Evolutionary conservation across 768 basidiomycete species (phyloP), one percentile per base, ranked within the genome.

Genomic region (Pleurotus djamor): DNA sequence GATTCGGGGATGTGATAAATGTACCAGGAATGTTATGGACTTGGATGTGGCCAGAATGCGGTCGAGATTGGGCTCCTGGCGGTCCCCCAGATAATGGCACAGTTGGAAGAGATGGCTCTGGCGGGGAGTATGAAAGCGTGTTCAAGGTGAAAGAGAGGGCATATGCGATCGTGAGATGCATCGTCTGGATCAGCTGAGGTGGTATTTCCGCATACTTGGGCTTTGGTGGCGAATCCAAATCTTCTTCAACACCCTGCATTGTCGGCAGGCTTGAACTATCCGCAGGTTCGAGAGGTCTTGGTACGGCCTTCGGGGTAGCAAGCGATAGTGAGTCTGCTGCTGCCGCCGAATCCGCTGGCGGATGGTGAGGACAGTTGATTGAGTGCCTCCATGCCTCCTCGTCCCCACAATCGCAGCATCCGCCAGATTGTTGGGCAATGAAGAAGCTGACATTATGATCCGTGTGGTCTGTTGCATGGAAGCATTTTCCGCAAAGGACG

Each of bases 401-500:
- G 67, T 98, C 96, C 13, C 94, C 94, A 66, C 96, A 98, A 72
- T 98, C 95, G 68, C 97, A 99, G 65, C 92, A 95, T 4, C 94
- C 92, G 5, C 94, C 91, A 0, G 91, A 88, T 65, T 97, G 94
- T 59, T 92, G 92, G 6, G 91, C 88, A 64, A 96, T 90, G 72
- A 92, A 94, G 76, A 98, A 96, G 60, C 90, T 89, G 65, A 98
- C 87, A 63, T 94, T 96, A 75, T 98, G 96, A 48, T 86, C 87
- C 17, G 77, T 74, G 69, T 98, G 96, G 59, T 89, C 81, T n/a
- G 91, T 90, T 1, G 90, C 83, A 65, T 92, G 88, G 74, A 96
- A 98, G 72, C 97, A 98, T 50, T 83, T 82, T 1, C 91, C 80
- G 69, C 96, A 98, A 32, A 98, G 78, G 9, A 97, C 94, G 65